Evolutionary conservation across 192 early-diverging fungal genomes (phyloP), one percentile per base, ranked within the genome.

Genomic region (Allomyces javanicus): DNA sequence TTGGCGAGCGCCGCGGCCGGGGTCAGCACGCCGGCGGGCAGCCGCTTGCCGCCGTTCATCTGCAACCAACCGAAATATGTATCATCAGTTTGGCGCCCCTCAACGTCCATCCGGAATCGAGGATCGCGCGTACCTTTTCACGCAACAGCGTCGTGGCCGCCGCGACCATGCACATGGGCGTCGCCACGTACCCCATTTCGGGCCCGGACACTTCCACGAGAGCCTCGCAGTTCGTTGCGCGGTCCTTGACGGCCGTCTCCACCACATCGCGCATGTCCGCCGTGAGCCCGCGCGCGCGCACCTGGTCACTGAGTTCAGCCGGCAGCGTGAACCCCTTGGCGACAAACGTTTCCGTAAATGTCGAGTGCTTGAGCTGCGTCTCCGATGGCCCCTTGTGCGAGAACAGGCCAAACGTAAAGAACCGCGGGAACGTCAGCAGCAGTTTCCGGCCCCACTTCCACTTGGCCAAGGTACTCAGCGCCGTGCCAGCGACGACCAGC

Each of bases 331-430:
- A 85, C 0, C 86, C 86, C 45, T 78, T 69, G 44, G 75, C 78
- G 44, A 72, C 73, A 44, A 88, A 82, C 4, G 73, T 76, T 40
- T 73, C 65, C 22, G 72, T 76, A 69, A 86, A 87, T 2, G 73
- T 73, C 0, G 77, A 75, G 64, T 83, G 75, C 9, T 72, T 61
- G n/a, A 86, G 58, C 63, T 86, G 84, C 61, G 79, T 69, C 12
- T 76, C 65, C 1, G 73, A 73, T 1, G 85, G 85, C 2, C 82
- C 80, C 7, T 77, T 67, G 62, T 79, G 73, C 25, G 75, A 74
- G 65, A 85, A 86, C 1, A 80, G 10, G 7, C 86, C 86, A 61
- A 75, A 68, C 19, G 83, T 77, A 67, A 83, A 88, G 26, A 79
- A 67, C 44, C 75, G 73, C 4, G 86, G 85, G 65, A 80, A 77